Evolutionary conservation across 331 rosid genomes (phyloP).

Genomic region (Pyrus hybrid): DNA sequence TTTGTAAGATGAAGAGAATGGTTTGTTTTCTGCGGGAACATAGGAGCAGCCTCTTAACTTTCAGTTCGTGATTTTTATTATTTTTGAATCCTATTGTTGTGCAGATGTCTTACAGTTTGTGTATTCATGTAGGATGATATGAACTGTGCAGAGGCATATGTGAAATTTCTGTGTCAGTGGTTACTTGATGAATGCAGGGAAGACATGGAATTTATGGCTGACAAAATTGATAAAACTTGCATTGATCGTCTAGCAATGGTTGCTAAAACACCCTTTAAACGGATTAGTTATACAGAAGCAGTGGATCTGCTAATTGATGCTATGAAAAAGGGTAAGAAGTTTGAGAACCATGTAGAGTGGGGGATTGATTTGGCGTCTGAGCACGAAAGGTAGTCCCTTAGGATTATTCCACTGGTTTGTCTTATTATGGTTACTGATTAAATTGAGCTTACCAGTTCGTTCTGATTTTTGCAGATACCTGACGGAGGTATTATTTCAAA

Average conservation of each 20-base stretch:
- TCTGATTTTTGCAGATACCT: slow-evolving; percentile 48
- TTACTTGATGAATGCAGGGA: slow-evolving; percentile 76
- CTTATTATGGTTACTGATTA: slow-evolving; percentile 7
- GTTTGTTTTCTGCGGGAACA: background rate
- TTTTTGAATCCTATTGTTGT: background rate
- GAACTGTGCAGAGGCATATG: slow-evolving; percentile 92
- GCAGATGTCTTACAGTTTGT: background rate
- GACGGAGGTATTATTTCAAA: slow-evolving; percentile 73
- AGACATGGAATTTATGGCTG: slow-evolving; percentile 86
- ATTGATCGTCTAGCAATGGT: slow-evolving; percentile 74
- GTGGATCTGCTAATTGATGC: slow-evolving; percentile 71
- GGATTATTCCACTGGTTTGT: background rate
- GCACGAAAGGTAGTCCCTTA: slow-evolving; percentile 64
- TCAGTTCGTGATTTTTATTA: background rate
- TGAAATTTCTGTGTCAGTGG: slow-evolving; percentile 76
- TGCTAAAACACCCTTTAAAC: slow-evolving; percentile 59
- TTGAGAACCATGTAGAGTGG: slow-evolving; percentile 94
- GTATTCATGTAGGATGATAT: slow-evolving; percentile 60
- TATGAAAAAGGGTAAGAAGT: slow-evolving; percentile 63
- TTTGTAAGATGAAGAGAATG: too few relatives aligned
- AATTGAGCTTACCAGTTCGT: background rate
- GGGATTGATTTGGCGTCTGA: slow-evolving; percentile 94
- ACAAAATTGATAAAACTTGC: slow-evolving; percentile 69
- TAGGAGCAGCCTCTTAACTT: background rate
- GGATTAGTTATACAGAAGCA: slow-evolving; percentile 76